phyloP scores from a whole-genome alignment of 257 asterid species.

The Solanum boliviense region DNA sequence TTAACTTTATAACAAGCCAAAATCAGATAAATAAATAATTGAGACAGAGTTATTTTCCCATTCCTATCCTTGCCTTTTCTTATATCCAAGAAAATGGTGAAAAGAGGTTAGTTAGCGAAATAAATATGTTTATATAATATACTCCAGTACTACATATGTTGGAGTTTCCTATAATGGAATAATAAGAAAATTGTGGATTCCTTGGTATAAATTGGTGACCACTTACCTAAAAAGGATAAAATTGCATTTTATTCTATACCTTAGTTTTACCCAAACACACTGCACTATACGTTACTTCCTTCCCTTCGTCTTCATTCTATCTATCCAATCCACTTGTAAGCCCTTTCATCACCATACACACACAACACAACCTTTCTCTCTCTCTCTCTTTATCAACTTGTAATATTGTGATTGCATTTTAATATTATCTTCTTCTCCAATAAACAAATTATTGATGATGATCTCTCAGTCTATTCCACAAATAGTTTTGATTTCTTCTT shows the following conservation, averaged over 20 bases:
- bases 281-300: not conserved
- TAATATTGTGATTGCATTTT: no score
- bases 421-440: not conserved
- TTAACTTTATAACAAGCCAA: no score
- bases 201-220: not conserved
- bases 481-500: no score
- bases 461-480: no score
- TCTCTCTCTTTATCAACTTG: no score
- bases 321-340: not conserved
- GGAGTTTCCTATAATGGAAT: not conserved
- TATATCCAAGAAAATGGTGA: not conserved
- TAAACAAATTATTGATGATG: no score
- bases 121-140: no score
- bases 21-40: no score
- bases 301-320: not conserved
- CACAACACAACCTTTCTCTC: not conserved
- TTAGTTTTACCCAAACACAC: not conserved
- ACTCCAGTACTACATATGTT: no score
- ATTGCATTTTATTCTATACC: not conserved
- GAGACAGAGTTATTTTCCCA: no score
- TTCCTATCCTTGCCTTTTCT: not conserved
- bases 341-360: not conserved
- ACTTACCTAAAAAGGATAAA: not conserved
- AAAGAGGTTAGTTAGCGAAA: not conserved
- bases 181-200: not conserved